These are phyloP conservation scores for Xylaria sp. DNA, from an alignment of 2,329 filamentous ascomycete genomes.

Conservation along the genomic window DNA sequence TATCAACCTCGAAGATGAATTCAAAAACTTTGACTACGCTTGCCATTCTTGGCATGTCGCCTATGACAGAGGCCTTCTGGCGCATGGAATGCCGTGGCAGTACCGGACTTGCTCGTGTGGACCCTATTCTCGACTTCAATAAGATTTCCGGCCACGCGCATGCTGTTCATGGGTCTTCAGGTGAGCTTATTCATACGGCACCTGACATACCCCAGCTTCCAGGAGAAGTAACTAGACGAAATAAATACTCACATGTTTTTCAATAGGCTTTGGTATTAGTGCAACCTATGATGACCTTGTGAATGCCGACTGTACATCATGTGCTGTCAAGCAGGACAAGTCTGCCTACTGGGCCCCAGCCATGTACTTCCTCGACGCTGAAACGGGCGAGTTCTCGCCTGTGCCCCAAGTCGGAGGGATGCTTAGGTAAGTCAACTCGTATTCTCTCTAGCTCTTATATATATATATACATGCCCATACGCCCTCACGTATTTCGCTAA, in stretches of 20 bases:
- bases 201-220: not conserved
- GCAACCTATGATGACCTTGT: constrained; percentile 63
- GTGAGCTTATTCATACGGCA: constrained; percentile 56
- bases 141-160: constrained; percentile 70
- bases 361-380: constrained; percentile 74
- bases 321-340: constrained; percentile 77
- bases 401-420: constrained; percentile 81
- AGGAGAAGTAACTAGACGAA: not conserved
- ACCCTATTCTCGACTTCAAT: constrained; percentile 74
- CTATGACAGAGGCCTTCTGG: constrained; percentile 74
- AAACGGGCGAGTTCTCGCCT: constrained; percentile 68
- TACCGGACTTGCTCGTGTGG: constrained; percentile 72
- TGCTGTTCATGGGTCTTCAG: constrained; percentile 74
- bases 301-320: constrained; percentile 75
- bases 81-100: constrained; percentile 82
- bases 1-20: constrained; percentile 26
- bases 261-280: constrained; percentile 67
- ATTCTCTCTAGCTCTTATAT: not conserved
- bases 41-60: constrained; percentile 41
- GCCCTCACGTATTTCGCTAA: constrained; percentile 7
- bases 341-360: constrained; percentile 88
- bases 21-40: constrained; percentile 35
- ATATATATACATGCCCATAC: not conserved
- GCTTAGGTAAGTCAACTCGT: constrained; percentile 70
- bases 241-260: not conserved